Percentiles rank a stretch among this genome's conserved stretches.
Conservation (phyloP, 2,329 filamentous ascomycete genomes). For the Talaromyces islandicus region DNA sequence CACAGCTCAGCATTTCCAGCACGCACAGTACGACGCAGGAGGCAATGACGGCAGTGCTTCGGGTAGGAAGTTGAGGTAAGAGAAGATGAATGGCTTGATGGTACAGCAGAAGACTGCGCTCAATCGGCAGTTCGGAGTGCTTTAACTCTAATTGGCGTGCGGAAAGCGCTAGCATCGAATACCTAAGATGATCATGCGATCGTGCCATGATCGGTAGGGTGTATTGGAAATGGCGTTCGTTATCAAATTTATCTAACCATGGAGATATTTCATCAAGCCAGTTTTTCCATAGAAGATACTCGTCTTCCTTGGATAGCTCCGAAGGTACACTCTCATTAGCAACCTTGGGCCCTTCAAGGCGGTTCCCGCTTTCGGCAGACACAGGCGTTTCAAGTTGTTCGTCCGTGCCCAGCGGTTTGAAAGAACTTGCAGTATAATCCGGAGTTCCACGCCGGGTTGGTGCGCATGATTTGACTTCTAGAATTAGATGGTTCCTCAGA, state of each 20-base stretch:
- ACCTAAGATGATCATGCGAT: constrained; percentile 40
- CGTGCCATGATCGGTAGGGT: constrained; percentile 46
- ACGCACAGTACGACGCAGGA: constrained; percentile 51
- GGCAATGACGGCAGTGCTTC: constrained; percentile 46
- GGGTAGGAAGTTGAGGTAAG: constrained; percentile 43
- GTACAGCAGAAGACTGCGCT: constrained; percentile 48
- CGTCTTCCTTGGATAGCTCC: not conserved
- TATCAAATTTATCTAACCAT: constrained; percentile 56
- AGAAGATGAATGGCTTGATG: constrained; percentile 48
- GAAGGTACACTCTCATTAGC: not conserved
- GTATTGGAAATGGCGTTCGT: constrained; percentile 46
- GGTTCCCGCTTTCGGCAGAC: not conserved
- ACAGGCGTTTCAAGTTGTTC: not conserved
- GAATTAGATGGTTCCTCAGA: constrained; percentile 2
- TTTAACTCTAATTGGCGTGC: constrained; percentile 50
- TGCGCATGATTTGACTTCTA: constrained; percentile 1
- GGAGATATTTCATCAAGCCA: constrained; percentile 50
- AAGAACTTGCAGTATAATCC: not conserved
- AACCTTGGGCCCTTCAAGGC: not conserved
- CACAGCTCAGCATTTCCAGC: constrained; percentile 47
- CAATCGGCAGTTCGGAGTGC: constrained; percentile 37
- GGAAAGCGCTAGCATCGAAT: constrained; percentile 50
- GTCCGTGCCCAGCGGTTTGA: not conserved
- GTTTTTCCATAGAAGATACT: constrained; percentile 27
- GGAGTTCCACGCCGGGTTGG: not conserved